Conservation (phyloP, 305 asterid genomes). For the Coffea humblotiana region DNA sequence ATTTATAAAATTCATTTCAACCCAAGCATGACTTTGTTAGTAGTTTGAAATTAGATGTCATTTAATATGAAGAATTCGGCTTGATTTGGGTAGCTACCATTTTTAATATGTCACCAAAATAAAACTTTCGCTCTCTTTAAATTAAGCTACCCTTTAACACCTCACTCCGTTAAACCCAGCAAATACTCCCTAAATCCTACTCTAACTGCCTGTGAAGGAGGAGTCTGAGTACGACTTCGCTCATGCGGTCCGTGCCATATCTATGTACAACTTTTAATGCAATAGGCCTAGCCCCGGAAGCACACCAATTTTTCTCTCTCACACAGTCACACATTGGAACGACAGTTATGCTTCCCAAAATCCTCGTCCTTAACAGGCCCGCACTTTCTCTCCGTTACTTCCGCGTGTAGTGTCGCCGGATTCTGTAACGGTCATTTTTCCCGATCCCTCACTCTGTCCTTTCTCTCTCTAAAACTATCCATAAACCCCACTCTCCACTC, state of each 20-base stretch:
- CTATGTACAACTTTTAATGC: background rate
- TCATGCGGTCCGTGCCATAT: background rate
- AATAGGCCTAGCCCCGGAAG: background rate
- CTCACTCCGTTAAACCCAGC: background rate
- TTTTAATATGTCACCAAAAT: too few species aligned
- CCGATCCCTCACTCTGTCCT: slow-evolving; percentile 28
- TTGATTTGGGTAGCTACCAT: too few species aligned
- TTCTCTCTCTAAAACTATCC: slow-evolving; percentile 38
- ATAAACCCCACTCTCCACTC: slow-evolving; percentile 24
- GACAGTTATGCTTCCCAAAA: slow-evolving; percentile 59
- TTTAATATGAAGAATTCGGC: too few species aligned
- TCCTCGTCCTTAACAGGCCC: slow-evolving; percentile 26
- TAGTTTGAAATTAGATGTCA: too few species aligned
- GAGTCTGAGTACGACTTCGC: background rate
- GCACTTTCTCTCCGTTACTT: slow-evolving; percentile 14
- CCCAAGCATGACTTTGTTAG: too few species aligned
- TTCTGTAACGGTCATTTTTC: slow-evolving; percentile 63
- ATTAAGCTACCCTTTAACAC: background rate
- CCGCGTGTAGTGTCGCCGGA: slow-evolving; percentile 35
- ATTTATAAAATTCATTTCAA: too few species aligned
- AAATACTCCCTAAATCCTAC: background rate
- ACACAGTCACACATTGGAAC: slow-evolving; percentile 26
- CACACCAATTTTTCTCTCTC: slow-evolving; percentile 19
- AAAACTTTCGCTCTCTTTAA: background rate
- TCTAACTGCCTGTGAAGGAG: slow-evolving; percentile 6